Base-by-base conservation (phyloP, 164 flowering plant species). In the Warburgia ugandensis region DNA sequence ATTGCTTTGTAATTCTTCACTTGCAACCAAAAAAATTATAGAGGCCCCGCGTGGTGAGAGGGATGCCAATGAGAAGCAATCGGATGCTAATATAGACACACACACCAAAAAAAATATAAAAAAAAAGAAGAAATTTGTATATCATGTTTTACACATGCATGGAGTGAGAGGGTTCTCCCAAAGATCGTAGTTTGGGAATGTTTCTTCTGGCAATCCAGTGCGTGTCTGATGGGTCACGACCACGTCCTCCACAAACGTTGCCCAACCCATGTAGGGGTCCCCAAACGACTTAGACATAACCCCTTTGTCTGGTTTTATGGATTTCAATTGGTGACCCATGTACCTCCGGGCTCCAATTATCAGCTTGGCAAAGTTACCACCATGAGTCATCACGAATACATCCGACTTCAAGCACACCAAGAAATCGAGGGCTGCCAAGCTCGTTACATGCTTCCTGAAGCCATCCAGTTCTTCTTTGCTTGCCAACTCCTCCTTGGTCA, bases 131-230 rank as follows among this genome's bases (percentile, higher is more conserved):
- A 5, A 39, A 5, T 19, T 39, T 22, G 14, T 9, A 8, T 42
- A 14, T 80, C 73, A 92, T 3, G 95, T 73, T 76, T 61, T 80
- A 66, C 99, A 92, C 99, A 92, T 92, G 74, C 99, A 92, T 19
- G 94, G 99, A 45, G 96, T 92, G 42, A 92, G 79, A 47, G 98
- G 98, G 55, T 92, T 92, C 65, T 92, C 99, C 94, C 96, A 92
- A 7, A 92, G 76, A 69, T 92, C 98, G 38, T 92, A 92, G 66
- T 88, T 86, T 3, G 99, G 99, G 55, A 92, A 92, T 19, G 99
- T 88, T 63, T 72, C 94, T 60, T 92, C 96, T 0, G 96, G 99
- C 60, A 92, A 63, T 29, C 95, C 95, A 7, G 95, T 88, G 30
- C 96, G 72, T 23, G 99, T 88, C 69, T 86, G 94, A 69, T 92